A percentile compares a stretch with the other conserved stretches of the same genome.
Conservation (phyloP, 1,139 yeast species). For the Geotrichum siamense region DNA sequence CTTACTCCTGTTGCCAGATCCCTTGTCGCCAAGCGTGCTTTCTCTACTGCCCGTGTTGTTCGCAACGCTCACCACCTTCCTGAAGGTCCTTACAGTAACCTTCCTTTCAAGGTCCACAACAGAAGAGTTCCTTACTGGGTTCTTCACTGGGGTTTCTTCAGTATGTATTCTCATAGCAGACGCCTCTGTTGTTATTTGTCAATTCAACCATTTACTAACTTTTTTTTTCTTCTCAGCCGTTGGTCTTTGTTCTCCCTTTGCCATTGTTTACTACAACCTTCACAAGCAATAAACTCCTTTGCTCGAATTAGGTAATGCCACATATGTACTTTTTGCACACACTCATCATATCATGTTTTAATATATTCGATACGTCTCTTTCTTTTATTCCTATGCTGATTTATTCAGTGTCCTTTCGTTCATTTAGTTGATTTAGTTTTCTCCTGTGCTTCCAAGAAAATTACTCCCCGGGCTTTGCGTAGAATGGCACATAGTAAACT, state of each 20-base stretch:
- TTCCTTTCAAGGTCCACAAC: slow-evolving; percentile 89
- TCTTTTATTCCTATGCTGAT: too few species aligned
- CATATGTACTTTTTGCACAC: too few species aligned
- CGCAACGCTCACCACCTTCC: slow-evolving; percentile 46
- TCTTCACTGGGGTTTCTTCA: slow-evolving; percentile 72
- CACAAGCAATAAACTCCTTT: slow-evolving; percentile 31
- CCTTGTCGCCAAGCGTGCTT: slow-evolving; percentile 29
- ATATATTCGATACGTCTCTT: too few species aligned
- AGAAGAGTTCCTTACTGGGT: slow-evolving; percentile 84
- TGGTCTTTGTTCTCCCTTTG: slow-evolving; percentile 37
- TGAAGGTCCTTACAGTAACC: slow-evolving; percentile 83
- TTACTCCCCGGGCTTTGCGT: too few species aligned
- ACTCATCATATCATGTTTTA: too few species aligned
- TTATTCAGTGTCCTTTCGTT: too few species aligned
- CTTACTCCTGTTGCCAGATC: slow-evolving; percentile 29
- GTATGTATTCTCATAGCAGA: slow-evolving; percentile 32
- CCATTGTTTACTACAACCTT: slow-evolving; percentile 35
- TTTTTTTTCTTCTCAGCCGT: slow-evolving; percentile 17
- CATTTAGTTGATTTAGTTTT: too few species aligned
- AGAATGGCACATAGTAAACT: too few species aligned
- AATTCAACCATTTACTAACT: background rate
- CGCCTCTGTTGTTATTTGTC: background rate
- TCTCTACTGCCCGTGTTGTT: slow-evolving; percentile 28
- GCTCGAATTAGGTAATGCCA: too few species aligned
- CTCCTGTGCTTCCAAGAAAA: too few species aligned